phyloP scores from a whole-genome alignment of 495 filamentous ascomycete genomes.

The Tetracladium marchalianum region DNA sequence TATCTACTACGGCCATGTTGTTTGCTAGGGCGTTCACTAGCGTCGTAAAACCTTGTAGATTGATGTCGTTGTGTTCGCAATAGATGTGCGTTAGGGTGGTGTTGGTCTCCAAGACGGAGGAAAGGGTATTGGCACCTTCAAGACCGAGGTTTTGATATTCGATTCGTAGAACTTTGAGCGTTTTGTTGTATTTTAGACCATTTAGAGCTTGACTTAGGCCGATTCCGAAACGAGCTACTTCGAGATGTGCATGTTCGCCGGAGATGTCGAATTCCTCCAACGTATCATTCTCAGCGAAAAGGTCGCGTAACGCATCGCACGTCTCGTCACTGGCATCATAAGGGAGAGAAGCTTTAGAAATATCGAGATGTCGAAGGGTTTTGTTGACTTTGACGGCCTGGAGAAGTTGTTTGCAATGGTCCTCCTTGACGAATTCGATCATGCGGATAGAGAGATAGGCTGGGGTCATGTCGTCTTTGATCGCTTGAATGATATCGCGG shows the following conservation, averaged over 20 bases:
- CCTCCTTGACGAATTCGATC: slow-evolving; percentile 73
- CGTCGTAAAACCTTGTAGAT: slow-evolving; percentile 67
- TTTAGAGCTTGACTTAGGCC: slow-evolving; percentile 70
- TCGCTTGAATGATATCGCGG: slow-evolving; percentile 55
- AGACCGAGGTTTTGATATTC: slow-evolving; percentile 52
- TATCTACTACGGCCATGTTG: too few relatives aligned
- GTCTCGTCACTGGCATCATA: slow-evolving; percentile 67
- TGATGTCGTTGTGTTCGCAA: slow-evolving; percentile 73
- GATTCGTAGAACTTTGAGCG: slow-evolving; percentile 66
- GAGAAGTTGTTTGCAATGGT: slow-evolving; percentile 63
- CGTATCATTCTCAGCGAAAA: slow-evolving; percentile 72
- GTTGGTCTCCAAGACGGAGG: slow-evolving; percentile 68
- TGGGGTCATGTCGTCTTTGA: slow-evolving; percentile 54
- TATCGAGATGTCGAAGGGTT: slow-evolving; percentile 69
- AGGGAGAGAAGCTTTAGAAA: slow-evolving; percentile 79
- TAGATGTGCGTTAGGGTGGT: slow-evolving; percentile 54
- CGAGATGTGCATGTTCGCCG: slow-evolving; percentile 80
- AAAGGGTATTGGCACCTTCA: slow-evolving; percentile 64
- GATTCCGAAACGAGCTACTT: slow-evolving; percentile 73
- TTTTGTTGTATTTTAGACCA: slow-evolving; percentile 66
- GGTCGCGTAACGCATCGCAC: slow-evolving; percentile 56
- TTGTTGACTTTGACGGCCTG: slow-evolving; percentile 62
- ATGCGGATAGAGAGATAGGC: slow-evolving; percentile 69
- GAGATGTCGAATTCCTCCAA: slow-evolving; percentile 76
- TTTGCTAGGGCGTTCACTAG: slow-evolving; percentile 61